Evolutionary conservation across 441 rosid genomes (phyloP), one percentile per base, ranked within the genome.

Genomic region (Erodium moschatum): DNA sequence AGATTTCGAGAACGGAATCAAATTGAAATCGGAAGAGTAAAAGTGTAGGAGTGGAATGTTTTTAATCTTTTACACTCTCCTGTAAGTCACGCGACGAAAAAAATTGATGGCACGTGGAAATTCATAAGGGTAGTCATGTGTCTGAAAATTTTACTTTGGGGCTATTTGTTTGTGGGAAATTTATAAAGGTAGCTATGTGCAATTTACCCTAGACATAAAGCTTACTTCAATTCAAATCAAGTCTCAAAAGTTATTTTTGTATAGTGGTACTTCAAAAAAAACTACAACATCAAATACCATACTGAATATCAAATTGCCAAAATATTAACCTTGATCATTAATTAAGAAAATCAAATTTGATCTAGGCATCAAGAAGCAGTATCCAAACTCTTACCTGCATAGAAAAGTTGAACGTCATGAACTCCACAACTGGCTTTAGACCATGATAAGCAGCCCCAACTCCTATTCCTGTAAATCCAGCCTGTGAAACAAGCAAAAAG

Each of bases 391-490:
- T 64, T 33, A 93, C 98, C 97, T 91, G 97, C 97, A 94, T 82
- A 63, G 97, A 81, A 80, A 94, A 91, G 38, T 33, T 33, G 38
- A 33, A 33, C 38, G 38, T 33, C 38, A 33, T 91, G 77, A 94
- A 94, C 75, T 94, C 97, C 35, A 94, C 85, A 42, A 91, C 88
- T 69, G 96, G 99, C 84, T 77, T 88, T 63, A 94, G 84, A 65
- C 97, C 97, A 78, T 88, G 76, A 71, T 94, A 94, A 74, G 98
- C 97, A 54, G 97, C 97, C 70, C 97, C 98, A 64, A 94, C 98
- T 80, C 92, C 98, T 74, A 94, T 89, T 74, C 98, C 98, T 70
- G 97, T 82, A 82, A 94, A 91, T 44, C 98, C 98, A 81, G 98
- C 97, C 97, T 93, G 81, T 48, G 27, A 75, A 65, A 61, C 35